phyloP scores from a whole-genome alignment of 1,284 basidiomycete species.

The Phylloboletellus chloephorus region DNA sequence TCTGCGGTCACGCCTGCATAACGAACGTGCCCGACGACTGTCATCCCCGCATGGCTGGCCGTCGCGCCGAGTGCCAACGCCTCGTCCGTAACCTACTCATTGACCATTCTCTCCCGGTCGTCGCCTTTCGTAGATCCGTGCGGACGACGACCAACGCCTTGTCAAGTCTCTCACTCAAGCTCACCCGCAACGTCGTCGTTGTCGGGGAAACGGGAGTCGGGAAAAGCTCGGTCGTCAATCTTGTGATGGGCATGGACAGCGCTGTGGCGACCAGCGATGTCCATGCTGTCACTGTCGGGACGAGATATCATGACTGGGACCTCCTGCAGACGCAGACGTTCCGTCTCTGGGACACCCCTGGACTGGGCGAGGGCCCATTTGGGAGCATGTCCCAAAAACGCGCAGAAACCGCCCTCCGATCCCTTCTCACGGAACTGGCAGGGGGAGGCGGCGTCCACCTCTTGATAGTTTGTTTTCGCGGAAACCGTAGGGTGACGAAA shows the following conservation, averaged over 20 bases:
- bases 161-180: constrained; percentile 15
- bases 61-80: constrained; percentile 14
- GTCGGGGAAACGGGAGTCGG: constrained; percentile 26
- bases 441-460: constrained; percentile 21
- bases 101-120: constrained; percentile 20
- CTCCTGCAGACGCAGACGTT: constrained; percentile 18
- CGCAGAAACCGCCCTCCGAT: constrained; percentile 18
- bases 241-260: constrained; percentile 15
- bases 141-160: background rate
- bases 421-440: constrained; percentile 25
- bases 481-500: constrained; percentile 18
- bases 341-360: constrained; percentile 30
- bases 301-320: constrained; percentile 23
- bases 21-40: constrained; percentile 23
- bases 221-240: constrained; percentile 25
- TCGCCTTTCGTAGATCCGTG: background rate
- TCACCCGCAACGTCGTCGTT: constrained; percentile 23
- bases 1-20: constrained; percentile 21
- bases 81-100: constrained; percentile 23
- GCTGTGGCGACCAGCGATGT: constrained; percentile 18
- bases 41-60: constrained; percentile 18
- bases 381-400: constrained; percentile 13
- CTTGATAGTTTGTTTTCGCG: constrained; percentile 24
- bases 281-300: constrained; percentile 18
- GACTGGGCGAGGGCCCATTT: constrained; percentile 17